These are phyloP conservation scores for Acanthochlamys bracteata DNA, from an alignment of 106 monocot species.

Conservation along the genomic window DNA sequence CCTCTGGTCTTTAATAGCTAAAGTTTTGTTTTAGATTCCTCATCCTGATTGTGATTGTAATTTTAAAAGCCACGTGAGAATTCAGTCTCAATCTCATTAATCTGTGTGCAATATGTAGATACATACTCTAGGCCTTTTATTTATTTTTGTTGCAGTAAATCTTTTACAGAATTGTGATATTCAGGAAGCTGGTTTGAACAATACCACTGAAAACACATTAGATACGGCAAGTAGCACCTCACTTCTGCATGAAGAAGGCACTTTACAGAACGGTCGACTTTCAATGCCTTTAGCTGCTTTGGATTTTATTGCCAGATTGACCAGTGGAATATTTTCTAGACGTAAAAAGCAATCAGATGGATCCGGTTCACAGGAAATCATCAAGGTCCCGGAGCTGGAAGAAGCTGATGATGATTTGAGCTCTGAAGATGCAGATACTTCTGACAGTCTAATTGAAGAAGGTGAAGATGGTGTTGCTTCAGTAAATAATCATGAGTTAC, in stretches of 20 bases:
- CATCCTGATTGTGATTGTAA: too few relatives aligned
- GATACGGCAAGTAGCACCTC: conserved; percentile 13
- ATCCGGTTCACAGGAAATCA: conserved; percentile 18
- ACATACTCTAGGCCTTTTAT: conserved; percentile 7
- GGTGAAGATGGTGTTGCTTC: conserved; percentile 9
- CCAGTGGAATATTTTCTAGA: conserved; percentile 53
- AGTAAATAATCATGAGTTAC: background rate
- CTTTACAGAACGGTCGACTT: conserved; percentile 25
- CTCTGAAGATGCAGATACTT: conserved; percentile 8
- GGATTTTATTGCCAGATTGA: conserved; percentile 52
- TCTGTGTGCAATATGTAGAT: too few relatives aligned
- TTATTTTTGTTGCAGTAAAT: too few relatives aligned
- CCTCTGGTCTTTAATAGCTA: too few relatives aligned
- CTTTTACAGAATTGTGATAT: too few relatives aligned
- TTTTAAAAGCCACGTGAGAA: too few relatives aligned
- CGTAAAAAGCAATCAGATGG: conserved; percentile 28
- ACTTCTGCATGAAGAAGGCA: conserved; percentile 20
- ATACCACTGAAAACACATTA: conserved; percentile 9
- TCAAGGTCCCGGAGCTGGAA: conserved; percentile 13
- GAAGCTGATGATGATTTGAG: conserved; percentile 6
- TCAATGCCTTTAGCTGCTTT: conserved; percentile 52
- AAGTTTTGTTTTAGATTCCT: too few relatives aligned
- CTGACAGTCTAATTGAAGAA: conserved; percentile 11
- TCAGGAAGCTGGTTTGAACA: conserved; percentile 40
- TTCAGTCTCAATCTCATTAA: too few relatives aligned